phyloP scores from a whole-genome alignment of 1,139 yeast species.

The Martiniozyma asiatica region DNA sequence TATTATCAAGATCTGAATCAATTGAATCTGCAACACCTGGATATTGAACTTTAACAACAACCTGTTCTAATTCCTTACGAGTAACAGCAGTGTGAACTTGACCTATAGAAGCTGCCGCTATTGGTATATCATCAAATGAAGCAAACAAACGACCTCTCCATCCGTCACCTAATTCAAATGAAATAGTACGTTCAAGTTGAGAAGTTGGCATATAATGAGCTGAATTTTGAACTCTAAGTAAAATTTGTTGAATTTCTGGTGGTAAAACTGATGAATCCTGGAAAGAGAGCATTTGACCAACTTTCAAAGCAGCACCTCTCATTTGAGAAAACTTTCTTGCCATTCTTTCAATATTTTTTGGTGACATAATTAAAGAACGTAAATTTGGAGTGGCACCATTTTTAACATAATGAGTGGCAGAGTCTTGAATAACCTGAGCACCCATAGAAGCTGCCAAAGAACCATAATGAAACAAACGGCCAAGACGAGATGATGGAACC shows the following conservation, averaged over 20 bases:
- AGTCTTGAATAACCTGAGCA: conserved; percentile 70
- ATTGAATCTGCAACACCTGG: conserved; percentile 96
- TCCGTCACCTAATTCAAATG: conserved; percentile 56
- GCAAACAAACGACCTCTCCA: conserved; percentile 67
- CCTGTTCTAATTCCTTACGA: conserved; percentile 34
- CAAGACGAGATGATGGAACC: conserved; percentile 78
- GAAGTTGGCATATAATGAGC: conserved; percentile 96
- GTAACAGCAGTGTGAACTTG: conserved; percentile 86
- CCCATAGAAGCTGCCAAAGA: conserved; percentile 88
- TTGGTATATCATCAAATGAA: conserved; percentile 75
- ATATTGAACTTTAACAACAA: conserved; percentile 94
- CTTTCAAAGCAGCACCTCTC: conserved; percentile 97
- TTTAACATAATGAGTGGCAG: conserved; percentile 54
- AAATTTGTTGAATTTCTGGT: conserved; percentile 66
- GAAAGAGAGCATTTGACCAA: conserved; percentile 91
- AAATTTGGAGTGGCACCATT: conserved; percentile 37
- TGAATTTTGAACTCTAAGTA: conserved; percentile 78
- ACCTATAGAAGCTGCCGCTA: conserved; percentile 97
- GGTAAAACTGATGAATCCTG: conserved; percentile 85
- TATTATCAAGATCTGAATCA: conserved; percentile 84
- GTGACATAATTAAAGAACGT: conserved; percentile 58
- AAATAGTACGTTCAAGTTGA: conserved; percentile 72
- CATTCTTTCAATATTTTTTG: conserved; percentile 76
- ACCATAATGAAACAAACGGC: conserved; percentile 87
- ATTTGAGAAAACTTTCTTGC: conserved; percentile 80